Evolutionary conservation across 371 early-diverging fungal genomes (phyloP).

Genomic region (Lichtheimia ramosa): DNA sequence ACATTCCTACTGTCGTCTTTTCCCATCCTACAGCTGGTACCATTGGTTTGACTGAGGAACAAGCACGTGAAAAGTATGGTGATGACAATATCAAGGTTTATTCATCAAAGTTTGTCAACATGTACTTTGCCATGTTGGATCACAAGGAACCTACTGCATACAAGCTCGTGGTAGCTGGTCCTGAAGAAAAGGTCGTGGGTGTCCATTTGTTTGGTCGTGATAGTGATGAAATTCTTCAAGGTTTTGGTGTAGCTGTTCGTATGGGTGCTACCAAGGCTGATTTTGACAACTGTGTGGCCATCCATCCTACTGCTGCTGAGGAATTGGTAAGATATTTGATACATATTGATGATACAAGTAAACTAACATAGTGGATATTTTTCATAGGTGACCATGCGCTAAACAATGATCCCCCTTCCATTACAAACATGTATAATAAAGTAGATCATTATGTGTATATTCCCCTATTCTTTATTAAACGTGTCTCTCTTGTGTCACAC

Average conservation of each 20-base stretch:
- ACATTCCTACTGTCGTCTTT: slow-evolving; percentile 96
- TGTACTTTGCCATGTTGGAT: slow-evolving; percentile 88
- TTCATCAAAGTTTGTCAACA: slow-evolving; percentile 82
- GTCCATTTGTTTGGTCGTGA: slow-evolving; percentile 91
- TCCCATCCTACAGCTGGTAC: slow-evolving; percentile 92
- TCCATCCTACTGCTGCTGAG: slow-evolving; percentile 97
- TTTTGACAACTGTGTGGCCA: slow-evolving; percentile 92
- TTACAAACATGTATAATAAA: not conserved
- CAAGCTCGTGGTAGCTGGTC: slow-evolving; percentile 85
- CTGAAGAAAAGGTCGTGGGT: slow-evolving; percentile 94
- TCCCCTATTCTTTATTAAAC: too few relatives aligned
- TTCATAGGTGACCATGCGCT: slow-evolving; percentile 29
- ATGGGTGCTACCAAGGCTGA: slow-evolving; percentile 97
- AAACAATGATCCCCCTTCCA: not conserved
- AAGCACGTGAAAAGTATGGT: slow-evolving; percentile 78
- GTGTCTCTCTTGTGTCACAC: too few relatives aligned
- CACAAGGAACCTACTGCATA: slow-evolving; percentile 89
- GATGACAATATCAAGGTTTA: slow-evolving; percentile 83
- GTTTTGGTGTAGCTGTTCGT: slow-evolving; percentile 79
- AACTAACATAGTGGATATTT: not conserved
- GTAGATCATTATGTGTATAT: too few relatives aligned
- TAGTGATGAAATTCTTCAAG: slow-evolving; percentile 94
- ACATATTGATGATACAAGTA: not conserved
- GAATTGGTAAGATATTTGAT: slow-evolving; percentile 62
- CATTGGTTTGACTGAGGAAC: slow-evolving; percentile 85